Evolutionary conservation across 805 yeast genomes (phyloP).

Genomic region (Kuraishia ogatae): DNA sequence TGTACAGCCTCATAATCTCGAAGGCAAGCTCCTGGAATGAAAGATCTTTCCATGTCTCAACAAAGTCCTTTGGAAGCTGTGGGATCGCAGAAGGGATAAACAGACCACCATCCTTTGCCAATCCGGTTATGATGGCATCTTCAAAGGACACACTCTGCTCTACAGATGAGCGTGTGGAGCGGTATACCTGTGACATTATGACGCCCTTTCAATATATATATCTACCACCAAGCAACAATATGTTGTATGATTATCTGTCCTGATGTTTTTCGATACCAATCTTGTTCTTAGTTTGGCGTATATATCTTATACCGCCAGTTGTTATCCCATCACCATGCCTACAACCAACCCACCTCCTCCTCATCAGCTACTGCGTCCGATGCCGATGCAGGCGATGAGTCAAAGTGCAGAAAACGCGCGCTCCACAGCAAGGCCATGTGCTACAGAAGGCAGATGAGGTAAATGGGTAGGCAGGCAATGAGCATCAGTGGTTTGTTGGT

Average conservation of each 20-base stretch:
- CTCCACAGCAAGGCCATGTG: too few relatives aligned
- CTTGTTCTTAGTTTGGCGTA: too few relatives aligned
- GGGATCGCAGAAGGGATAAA: constrained; percentile 86
- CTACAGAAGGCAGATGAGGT: too few relatives aligned
- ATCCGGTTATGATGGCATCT: constrained; percentile 79
- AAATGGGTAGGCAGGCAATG: too few relatives aligned
- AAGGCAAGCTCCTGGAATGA: constrained; percentile 83
- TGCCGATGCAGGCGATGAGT: background rate
- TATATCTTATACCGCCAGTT: too few relatives aligned
- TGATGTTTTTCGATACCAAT: too few relatives aligned
- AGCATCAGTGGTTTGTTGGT: too few relatives aligned
- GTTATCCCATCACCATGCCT: too few relatives aligned
- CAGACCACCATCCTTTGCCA: constrained; percentile 95
- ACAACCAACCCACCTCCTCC: too few relatives aligned
- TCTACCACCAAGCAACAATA: too few relatives aligned
- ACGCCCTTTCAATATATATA: too few relatives aligned
- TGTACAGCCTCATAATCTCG: constrained; percentile 75
- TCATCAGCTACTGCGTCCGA: background rate
- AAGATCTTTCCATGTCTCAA: constrained; percentile 61
- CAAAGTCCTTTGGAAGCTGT: constrained; percentile 41
- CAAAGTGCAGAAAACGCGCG: background rate
- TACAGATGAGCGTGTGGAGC: constrained; percentile 67
- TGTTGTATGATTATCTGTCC: too few relatives aligned
- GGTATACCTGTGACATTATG: constrained; percentile 46
- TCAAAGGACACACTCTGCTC: constrained; percentile 57